These are phyloP conservation scores for Populus ilicifolia DNA, from an alignment of 345 rosid genomes.

Conservation along the genomic window DNA sequence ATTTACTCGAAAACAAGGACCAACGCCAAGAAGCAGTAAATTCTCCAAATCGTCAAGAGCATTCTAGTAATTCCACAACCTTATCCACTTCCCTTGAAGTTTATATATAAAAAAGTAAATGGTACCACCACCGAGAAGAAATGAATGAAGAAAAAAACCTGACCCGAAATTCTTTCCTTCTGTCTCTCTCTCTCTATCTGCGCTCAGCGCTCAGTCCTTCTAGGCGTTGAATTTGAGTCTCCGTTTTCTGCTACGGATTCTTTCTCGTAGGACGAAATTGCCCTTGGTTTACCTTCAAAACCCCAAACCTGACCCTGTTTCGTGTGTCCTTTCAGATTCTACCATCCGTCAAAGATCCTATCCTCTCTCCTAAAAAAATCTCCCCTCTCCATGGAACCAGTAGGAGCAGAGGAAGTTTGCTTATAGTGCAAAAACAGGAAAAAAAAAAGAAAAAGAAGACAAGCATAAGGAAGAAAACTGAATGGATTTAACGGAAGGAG, in stretches of 20 bases:
- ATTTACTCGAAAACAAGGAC: not conserved
- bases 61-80: not conserved
- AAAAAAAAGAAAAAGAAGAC: not conserved
- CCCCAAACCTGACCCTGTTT: not conserved
- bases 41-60: not conserved
- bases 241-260: not conserved
- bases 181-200: too few species aligned
- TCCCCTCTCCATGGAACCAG: not conserved
- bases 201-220: not conserved
- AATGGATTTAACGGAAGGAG: constrained; percentile 73
- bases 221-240: not conserved
- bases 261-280: constrained; percentile 14
- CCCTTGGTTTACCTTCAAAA: constrained; percentile 14
- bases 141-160: too few species aligned
- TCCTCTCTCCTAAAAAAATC: not conserved
- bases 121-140: not conserved
- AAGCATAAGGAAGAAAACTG: not conserved
- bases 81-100: constrained; percentile 12
- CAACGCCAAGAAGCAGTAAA: not conserved
- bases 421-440: not conserved
- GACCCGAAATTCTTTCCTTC: not conserved
- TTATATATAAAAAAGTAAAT: too few species aligned
- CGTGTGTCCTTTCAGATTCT: constrained; percentile 31
- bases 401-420: not conserved
- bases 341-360: constrained; percentile 50